Evolutionary conservation across 164 flowering plant genomes (phyloP).

Genomic region (grape (Vitis vinifera)): ASM3070453v1 NC_081812.1:8398501-8399000

Average conservation of each 20-base stretch:
- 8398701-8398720: slow-evolving; percentile 61
- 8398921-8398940: slow-evolving; percentile 38
- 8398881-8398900: slow-evolving; percentile 53
- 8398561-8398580: slow-evolving; percentile 87
- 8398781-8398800: slow-evolving; percentile 33
- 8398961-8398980: slow-evolving; percentile 27
- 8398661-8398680: slow-evolving; percentile 53
- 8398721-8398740: slow-evolving; percentile 49
- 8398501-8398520: slow-evolving; percentile 64
- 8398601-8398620: slow-evolving; percentile 60
- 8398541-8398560: slow-evolving; percentile 64
- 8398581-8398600: slow-evolving; percentile 79
- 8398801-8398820: slow-evolving; percentile 41
- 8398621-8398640: slow-evolving; percentile 65
- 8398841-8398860: slow-evolving; percentile 55
- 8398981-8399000: slow-evolving; percentile 34
- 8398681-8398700: slow-evolving; percentile 51
- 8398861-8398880: slow-evolving; percentile 53
- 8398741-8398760: slow-evolving; percentile 28
- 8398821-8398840: slow-evolving; percentile 66
- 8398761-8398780: slow-evolving; percentile 45
- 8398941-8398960: slow-evolving; percentile 27
- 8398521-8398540: slow-evolving; percentile 61
- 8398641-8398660: slow-evolving; percentile 73
- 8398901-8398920: slow-evolving; percentile 28